Evolutionary conservation across 768 basidiomycete genomes (phyloP).

Genomic region (Hypholoma fasciculare): DNA sequence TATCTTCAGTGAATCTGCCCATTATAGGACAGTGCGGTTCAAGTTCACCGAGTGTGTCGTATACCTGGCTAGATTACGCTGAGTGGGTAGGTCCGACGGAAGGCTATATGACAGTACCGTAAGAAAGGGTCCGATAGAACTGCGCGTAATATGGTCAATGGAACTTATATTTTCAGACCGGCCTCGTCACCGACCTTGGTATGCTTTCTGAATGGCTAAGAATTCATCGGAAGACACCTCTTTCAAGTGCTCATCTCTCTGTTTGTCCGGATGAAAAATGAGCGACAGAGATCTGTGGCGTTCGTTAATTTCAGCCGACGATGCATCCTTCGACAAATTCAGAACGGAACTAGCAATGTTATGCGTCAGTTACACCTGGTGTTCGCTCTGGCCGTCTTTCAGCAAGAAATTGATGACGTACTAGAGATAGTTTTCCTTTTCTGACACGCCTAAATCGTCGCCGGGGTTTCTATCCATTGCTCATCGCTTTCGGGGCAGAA

Average conservation of each 20-base stretch:
- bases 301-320: constrained; percentile 71
- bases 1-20: background rate
- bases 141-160: constrained; percentile 20
- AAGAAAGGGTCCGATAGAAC: constrained; percentile 74
- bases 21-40: background rate
- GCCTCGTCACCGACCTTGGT: constrained; percentile 55
- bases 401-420: background rate
- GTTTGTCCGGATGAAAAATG: constrained; percentile 85
- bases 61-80: constrained; percentile 57
- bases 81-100: constrained; percentile 6
- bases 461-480: background rate
- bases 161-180: background rate
- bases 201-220: constrained; percentile 78
- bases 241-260: constrained; percentile 55
- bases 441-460: background rate
- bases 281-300: constrained; percentile 72
- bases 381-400: background rate
- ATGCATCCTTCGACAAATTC: constrained; percentile 66
- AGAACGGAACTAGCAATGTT: constrained; percentile 53
- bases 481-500: background rate
- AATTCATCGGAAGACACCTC: constrained; percentile 67
- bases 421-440: constrained; percentile 10
- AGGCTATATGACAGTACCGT: constrained; percentile 38
- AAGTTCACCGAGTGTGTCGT: constrained; percentile 66
- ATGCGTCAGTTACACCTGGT: background rate